Evolutionary conservation across 768 basidiomycete species (phyloP).

Genomic region (Tulasnella sp.): DNA sequence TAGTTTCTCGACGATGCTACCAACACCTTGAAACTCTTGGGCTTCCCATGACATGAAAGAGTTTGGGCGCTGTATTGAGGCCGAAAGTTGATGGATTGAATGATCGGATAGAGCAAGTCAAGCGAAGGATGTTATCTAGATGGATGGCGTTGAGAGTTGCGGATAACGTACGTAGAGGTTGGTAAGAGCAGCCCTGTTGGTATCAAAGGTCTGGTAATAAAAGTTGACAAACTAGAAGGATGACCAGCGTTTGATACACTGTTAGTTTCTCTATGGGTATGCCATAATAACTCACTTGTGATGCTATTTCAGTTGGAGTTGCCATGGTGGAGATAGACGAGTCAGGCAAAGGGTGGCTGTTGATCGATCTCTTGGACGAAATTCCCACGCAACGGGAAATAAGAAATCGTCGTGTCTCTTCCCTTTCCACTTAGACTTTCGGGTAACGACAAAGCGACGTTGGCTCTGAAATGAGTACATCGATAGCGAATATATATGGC

Average conservation of each 20-base stretch:
- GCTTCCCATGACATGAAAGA: slow-evolving; percentile 87
- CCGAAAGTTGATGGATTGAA: slow-evolving; percentile 15
- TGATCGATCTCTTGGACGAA: no score
- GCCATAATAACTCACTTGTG: slow-evolving; percentile 31
- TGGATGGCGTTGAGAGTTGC: background rate
- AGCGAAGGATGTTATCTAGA: background rate
- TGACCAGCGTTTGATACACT: background rate
- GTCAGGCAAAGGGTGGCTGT: no score
- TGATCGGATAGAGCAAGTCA: background rate
- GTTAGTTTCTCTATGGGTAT: background rate
- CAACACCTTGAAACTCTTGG: slow-evolving; percentile 39
- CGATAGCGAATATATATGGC: background rate
- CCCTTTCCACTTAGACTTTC: no score
- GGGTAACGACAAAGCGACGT: no score
- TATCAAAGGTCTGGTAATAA: slow-evolving; percentile 75
- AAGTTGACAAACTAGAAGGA: slow-evolving; percentile 43
- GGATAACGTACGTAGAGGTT: slow-evolving; percentile 58
- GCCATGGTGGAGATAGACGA: slow-evolving; percentile 39
- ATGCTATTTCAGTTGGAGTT: slow-evolving; percentile 60
- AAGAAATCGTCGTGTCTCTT: no score
- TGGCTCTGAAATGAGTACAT: no score
- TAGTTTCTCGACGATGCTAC: slow-evolving; percentile 57
- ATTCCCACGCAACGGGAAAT: no score
- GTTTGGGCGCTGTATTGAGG: slow-evolving; percentile 42
- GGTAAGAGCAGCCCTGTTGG: slow-evolving; percentile 40